Base-by-base conservation (phyloP, 2,329 filamentous ascomycete genomes). In the Knoxdaviesia capensis region DNA sequence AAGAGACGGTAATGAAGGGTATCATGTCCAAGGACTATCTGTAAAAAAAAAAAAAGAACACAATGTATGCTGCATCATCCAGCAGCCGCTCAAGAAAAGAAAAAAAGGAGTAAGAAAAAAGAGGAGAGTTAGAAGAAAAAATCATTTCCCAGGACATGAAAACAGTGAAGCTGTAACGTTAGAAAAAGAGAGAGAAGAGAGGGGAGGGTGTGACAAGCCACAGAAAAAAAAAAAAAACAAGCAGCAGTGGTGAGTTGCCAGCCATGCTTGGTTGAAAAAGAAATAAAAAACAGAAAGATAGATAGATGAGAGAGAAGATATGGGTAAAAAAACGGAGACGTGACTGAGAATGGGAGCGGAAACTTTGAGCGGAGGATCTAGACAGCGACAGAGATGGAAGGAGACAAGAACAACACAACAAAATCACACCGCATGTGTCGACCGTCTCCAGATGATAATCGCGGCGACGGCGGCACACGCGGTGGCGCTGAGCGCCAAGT, bases 401-500 rank as follows among this genome's bases (percentile, higher is more conserved):
- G 29, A 37, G 29, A 34, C 37, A 38, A 38, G 34, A 33, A 38
- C 9, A 41, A 38, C 30, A 35, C 10, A 40, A 40, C 29, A 31
- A 7, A 29, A 11, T 53, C 41, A 64, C 28, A 52, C 49, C 10
- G 65, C 63, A 43, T 68, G 69, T 2, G 68, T 69, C 20, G 69
- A 70, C 39, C 70, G 60, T 38, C 68, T 66, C 71, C 71, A 79
- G 40, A 80, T 79, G 65, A 78, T 74, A 43, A 72, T 64, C 1
- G 74, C 74, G 1, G 74, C 74, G 5, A 77, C 58, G 5, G 66
- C 69, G 2, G 76, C 76, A 48, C 74, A 79, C 0, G 69, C 67
- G 6, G 71, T 74, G 0, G 84, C 87, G 1, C 82, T 84, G 4
- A 92, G 62, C 2, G 84, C 85, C 52, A 96, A 74, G 52, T 93